Conservation (phyloP, 345 rosid species). For the Adansonia digitata region DNA sequence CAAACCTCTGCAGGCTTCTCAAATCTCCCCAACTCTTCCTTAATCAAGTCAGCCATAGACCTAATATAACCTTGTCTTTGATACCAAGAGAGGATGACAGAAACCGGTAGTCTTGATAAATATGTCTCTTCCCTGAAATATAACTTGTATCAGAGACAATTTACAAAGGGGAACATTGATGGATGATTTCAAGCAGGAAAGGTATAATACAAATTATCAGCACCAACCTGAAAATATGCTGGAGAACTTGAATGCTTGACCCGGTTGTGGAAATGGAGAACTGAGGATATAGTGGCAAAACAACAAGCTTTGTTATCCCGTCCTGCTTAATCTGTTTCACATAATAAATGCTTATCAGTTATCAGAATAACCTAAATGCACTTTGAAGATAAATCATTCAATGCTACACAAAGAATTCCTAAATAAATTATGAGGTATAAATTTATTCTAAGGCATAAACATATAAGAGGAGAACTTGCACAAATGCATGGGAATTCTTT, state of each 20-base stretch:
- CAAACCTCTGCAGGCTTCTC: constrained; percentile 65
- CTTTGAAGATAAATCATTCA: background rate
- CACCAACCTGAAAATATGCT: constrained; percentile 60
- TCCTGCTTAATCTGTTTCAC: constrained; percentile 71
- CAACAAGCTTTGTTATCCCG: constrained; percentile 75
- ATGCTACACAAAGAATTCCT: background rate
- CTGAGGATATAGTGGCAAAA: constrained; percentile 92
- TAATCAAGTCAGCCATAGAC: constrained; percentile 86
- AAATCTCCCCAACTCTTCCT: constrained; percentile 63
- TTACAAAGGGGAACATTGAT: background rate
- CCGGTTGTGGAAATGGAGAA: constrained; percentile 95
- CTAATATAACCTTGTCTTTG: constrained; percentile 78
- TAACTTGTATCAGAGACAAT: constrained; percentile 19
- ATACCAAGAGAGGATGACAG: constrained; percentile 83
- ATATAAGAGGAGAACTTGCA: background rate
- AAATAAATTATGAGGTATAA: background rate
- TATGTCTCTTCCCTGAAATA: constrained; percentile 63
- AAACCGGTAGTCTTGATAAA: constrained; percentile 71
- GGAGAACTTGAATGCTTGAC: constrained; percentile 79
- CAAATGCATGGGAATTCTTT: background rate
- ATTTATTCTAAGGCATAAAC: background rate
- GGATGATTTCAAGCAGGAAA: background rate
- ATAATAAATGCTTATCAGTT: constrained; percentile 5
- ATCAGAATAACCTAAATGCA: background rate
- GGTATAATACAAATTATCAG: background rate